Base-by-base conservation (phyloP, 805 yeast species). In the Nakazawaea holstii region DNA sequence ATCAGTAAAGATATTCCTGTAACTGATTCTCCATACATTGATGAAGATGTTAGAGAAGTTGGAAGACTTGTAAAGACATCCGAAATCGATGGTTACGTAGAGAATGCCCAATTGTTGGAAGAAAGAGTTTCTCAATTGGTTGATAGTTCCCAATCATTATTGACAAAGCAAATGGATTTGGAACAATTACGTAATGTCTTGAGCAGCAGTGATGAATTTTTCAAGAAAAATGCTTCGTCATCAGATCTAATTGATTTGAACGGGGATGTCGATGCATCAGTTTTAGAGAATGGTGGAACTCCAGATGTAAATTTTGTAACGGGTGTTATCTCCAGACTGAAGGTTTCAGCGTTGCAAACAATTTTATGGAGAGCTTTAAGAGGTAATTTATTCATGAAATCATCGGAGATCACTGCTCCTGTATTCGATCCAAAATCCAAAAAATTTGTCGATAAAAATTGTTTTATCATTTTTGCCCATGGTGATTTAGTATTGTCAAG, bases 331-430 rank as follows among this genome's bases (percentile, higher is more conserved):
- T 75, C 81, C 39, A 76, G 94, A 57, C 78, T 72, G 9, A 86
- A 85, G 59, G 73, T 89, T 27, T 78, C 75, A 13, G 72, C 84
- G 1, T 70, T 94, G 52, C 90, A 90, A 61, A 86, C 82, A 57
- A 88, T 94, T 48, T 68, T 90, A 41, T 94, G 97, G 96, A 79
- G 99, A 67, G 81, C 89, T 15, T 75, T 92, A 53, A 81, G 99
- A 64, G 99, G 99, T 59, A 94, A 94, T 63, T 71, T 95, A 54
- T 88, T 77, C 59, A 78, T 91, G 63, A 82, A 83, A 55, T 77
- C 85, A 53, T 76, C 77, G 41, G 94, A 87, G 55, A 79, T 92
- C 50, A 76, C 77, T 6, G 87, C 84, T 56, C 77, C 81, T 17
- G 67, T 89, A 44, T 77, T 76, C 58, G 95, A 88, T 57, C 63